Evolutionary conservation across 495 filamentous ascomycete species (phyloP).

Genomic region (Talaromyces trachyspermus): DNA sequence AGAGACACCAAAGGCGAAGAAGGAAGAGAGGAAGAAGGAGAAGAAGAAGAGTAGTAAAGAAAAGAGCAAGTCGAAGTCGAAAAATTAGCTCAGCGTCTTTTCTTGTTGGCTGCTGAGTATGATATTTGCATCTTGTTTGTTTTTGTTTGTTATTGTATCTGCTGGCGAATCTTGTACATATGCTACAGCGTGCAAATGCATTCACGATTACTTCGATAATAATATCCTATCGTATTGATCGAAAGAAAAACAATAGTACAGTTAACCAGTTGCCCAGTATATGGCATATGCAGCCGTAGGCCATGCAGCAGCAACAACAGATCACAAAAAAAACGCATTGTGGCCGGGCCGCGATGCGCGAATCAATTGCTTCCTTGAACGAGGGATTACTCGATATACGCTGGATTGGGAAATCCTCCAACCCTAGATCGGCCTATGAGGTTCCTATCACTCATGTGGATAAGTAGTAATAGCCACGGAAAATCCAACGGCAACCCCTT

Average conservation of each 20-base stretch:
- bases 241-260: too few species aligned
- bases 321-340: not conserved
- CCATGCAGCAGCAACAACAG: not conserved
- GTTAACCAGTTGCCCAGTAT: too few species aligned
- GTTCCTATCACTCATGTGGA: not conserved
- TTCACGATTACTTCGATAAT: not conserved
- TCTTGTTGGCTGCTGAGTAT: not conserved
- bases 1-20: conserved; percentile 10
- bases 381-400: not conserved
- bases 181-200: too few species aligned
- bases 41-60: conserved; percentile 16
- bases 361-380: not conserved
- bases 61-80: conserved; percentile 3
- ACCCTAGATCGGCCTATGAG: not conserved
- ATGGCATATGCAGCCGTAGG: too few species aligned
- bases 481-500: too few species aligned
- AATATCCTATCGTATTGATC: not conserved
- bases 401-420: not conserved
- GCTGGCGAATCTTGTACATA: too few species aligned
- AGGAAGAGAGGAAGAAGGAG: conserved; percentile 17
- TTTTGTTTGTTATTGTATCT: not conserved
- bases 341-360: not conserved
- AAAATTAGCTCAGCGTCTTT: not conserved
- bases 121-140: not conserved
- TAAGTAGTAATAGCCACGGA: not conserved